Percentiles rank a stretch among this genome's conserved stretches.
Conservation (phyloP, 2,329 filamentous ascomycete genomes). For the Hymenoscyphus fraxineus region DNA sequence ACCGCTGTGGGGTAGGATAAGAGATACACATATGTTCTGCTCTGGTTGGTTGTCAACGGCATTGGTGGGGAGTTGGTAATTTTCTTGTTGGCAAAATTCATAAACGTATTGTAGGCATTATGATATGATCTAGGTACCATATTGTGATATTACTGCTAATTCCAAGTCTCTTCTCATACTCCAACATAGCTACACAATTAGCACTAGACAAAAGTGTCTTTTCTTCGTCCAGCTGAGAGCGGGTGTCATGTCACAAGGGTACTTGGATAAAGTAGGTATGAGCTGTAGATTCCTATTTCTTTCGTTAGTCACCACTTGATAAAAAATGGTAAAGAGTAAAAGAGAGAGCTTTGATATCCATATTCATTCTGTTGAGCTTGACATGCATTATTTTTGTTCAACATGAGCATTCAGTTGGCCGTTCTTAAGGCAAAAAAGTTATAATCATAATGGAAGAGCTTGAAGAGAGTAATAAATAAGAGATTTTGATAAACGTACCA, state of each 20-base stretch:
- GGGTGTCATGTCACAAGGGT: background rate
- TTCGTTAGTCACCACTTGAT: background rate
- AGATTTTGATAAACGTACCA: conserved; percentile 9
- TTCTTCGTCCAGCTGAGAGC: background rate
- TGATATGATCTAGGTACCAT: too few species aligned
- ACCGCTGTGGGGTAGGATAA: background rate
- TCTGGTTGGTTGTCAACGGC: too few species aligned
- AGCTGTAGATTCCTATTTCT: background rate
- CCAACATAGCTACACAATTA: background rate
- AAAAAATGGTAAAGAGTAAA: background rate
- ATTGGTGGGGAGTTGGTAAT: too few species aligned
- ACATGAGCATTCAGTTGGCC: conserved; percentile 61
- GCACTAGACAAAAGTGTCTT: background rate
- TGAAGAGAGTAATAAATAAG: conserved; percentile 14
- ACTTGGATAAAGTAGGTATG: too few species aligned
- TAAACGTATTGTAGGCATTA: too few species aligned
- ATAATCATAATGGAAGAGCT: conserved; percentile 50
- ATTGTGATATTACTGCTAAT: background rate
- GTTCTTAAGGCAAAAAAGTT: conserved; percentile 55
- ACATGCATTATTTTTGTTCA: conserved; percentile 48
- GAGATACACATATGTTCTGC: too few species aligned
- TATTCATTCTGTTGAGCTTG: conserved; percentile 58
- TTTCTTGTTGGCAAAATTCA: too few species aligned
- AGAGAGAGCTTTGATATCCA: conserved; percentile 39
- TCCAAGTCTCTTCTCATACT: background rate